Evolutionary conservation across 2,329 filamentous ascomycete species (phyloP).

Genomic region (Phoma sp.): DNA sequence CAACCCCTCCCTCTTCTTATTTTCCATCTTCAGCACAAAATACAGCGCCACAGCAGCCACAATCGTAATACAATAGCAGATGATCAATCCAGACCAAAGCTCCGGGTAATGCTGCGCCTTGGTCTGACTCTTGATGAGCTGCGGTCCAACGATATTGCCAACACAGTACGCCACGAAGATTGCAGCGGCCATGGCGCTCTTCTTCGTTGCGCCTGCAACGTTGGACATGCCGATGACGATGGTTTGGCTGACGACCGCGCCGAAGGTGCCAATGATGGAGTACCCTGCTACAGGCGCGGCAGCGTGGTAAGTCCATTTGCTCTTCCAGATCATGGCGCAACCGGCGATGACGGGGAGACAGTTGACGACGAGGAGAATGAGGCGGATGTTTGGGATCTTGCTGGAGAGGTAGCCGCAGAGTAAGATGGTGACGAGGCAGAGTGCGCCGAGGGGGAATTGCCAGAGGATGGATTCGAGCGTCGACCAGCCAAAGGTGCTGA

Average conservation of each 20-base stretch:
- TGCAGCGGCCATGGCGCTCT: slow-evolving; percentile 76
- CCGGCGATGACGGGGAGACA: slow-evolving; percentile 79
- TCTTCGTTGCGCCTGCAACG: slow-evolving; percentile 79
- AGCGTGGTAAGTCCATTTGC: slow-evolving; percentile 67
- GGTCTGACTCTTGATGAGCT: slow-evolving; percentile 72
- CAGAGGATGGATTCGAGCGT: slow-evolving; percentile 55
- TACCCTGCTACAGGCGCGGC: slow-evolving; percentile 74
- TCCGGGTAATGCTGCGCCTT: slow-evolving; percentile 73
- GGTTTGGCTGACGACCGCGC: slow-evolving; percentile 70
- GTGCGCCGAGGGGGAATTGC: slow-evolving; percentile 75
- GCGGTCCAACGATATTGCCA: slow-evolving; percentile 78
- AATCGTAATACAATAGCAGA: slow-evolving; percentile 70
- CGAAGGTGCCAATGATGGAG: slow-evolving; percentile 76
- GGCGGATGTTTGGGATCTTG: slow-evolving; percentile 67
- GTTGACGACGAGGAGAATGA: slow-evolving; percentile 69
- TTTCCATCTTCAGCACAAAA: slow-evolving; percentile 60
- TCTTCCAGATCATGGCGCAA: slow-evolving; percentile 78
- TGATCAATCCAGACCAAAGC: slow-evolving; percentile 74
- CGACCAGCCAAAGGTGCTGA: slow-evolving; percentile 53
- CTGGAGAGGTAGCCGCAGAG: slow-evolving; percentile 70
- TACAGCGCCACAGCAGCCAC: slow-evolving; percentile 64
- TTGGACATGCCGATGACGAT: slow-evolving; percentile 69
- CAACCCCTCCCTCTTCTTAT: slow-evolving; percentile 58
- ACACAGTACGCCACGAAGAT: slow-evolving; percentile 80
- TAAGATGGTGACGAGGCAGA: slow-evolving; percentile 73